These are phyloP conservation scores for Pythium oligandrum DNA, from an alignment of 352 stramenopile genomes.

Conservation along the genomic window DNA sequence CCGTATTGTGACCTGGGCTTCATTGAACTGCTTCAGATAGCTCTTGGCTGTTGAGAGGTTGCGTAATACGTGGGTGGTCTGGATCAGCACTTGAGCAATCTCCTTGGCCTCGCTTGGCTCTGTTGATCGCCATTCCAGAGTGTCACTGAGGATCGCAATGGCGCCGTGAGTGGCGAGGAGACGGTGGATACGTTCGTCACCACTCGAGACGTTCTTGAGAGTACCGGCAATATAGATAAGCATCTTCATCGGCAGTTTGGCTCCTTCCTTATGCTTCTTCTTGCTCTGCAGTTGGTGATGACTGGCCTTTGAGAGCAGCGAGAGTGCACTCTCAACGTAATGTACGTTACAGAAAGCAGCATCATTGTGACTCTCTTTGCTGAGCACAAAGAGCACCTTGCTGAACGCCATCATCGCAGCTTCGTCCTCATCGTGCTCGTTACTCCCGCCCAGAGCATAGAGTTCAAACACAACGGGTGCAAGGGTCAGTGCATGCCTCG, in stretches of 20 bases:
- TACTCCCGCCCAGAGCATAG: conserved; percentile 7
- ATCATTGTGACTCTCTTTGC: conserved; percentile 69
- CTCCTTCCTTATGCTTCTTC: conserved; percentile 4
- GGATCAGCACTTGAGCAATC: conserved; percentile 65
- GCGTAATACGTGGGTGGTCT: conserved; percentile 58
- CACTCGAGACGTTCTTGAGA: conserved; percentile 71
- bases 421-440: background rate
- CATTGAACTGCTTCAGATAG: conserved; percentile 68
- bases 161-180: conserved; percentile 59
- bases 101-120: conserved; percentile 31
- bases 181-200: conserved; percentile 50
- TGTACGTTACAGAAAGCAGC: conserved; percentile 51
- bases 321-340: conserved; percentile 57
- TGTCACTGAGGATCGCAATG: conserved; percentile 48
- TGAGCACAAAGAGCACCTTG: conserved; percentile 70
- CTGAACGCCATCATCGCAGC: conserved; percentile 25
- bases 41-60: conserved; percentile 59
- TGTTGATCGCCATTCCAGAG: conserved; percentile 35
- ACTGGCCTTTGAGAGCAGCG: conserved; percentile 26
- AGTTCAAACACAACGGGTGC: conserved; percentile 37
- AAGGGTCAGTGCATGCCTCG: conserved; percentile 32
- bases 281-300: background rate
- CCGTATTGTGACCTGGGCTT: conserved; percentile 35
- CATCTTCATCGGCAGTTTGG: conserved; percentile 26
- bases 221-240: conserved; percentile 67